Conservation (phyloP, 257 asterid species). For the Phtheirospermum japonicum region DNA sequence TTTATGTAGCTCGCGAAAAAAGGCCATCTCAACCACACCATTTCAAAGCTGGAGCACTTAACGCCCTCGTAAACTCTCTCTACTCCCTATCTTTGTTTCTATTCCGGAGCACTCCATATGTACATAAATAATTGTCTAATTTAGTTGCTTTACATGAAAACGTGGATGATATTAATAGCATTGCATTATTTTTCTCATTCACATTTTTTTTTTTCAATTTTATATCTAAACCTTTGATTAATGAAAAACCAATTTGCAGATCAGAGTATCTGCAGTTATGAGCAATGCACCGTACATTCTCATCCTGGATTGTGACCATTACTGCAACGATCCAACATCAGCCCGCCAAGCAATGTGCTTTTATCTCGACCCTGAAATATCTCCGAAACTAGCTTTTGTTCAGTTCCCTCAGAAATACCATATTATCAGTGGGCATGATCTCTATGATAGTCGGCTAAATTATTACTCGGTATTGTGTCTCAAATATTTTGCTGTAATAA, state of each 20-base stretch:
- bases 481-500: neutral
- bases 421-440: constrained; percentile 42
- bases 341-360: constrained; percentile 53
- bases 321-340: constrained; percentile 45
- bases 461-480: constrained; percentile 29
- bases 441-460: constrained; percentile 37
- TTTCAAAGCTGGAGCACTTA: constrained; percentile 79
- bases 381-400: constrained; percentile 43
- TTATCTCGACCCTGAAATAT: constrained; percentile 37
- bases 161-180: too few species aligned
- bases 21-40: constrained; percentile 56
- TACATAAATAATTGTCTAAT: too few species aligned
- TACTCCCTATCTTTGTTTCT: neutral
- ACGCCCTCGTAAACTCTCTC: constrained; percentile 42
- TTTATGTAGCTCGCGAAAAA: constrained; percentile 66
- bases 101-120: too few species aligned
- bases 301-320: constrained; percentile 47
- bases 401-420: constrained; percentile 62
- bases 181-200: neutral
- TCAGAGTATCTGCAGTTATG: constrained; percentile 51
- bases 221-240: neutral
- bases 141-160: too few species aligned
- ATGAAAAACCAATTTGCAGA: constrained; percentile 35
- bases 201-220: neutral
- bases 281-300: constrained; percentile 63